These are phyloP conservation scores for Aquilaria yunnanensis DNA, from an alignment of 345 rosid species.

Conservation along the genomic window DNA sequence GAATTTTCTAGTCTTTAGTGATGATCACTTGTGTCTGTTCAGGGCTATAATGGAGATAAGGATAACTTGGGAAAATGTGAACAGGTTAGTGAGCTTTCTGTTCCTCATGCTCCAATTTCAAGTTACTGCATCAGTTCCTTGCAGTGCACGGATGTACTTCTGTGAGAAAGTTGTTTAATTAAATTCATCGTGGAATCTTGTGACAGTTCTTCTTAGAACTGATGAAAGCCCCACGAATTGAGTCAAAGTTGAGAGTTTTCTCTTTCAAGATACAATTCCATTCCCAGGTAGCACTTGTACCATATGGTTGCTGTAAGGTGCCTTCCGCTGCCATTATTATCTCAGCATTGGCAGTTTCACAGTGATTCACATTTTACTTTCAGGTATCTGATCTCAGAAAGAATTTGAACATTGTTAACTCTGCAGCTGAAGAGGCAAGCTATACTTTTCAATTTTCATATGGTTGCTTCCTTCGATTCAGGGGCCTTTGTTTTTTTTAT, in stretches of 20 bases:
- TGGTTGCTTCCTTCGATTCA: slow-evolving; percentile 10
- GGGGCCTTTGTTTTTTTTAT: slow-evolving; percentile 9
- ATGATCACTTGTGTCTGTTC: slow-evolving; percentile 8
- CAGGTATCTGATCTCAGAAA: slow-evolving; percentile 78
- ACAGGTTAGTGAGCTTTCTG: slow-evolving; percentile 39
- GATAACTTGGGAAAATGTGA: slow-evolving; percentile 81
- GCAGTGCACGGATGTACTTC: too few relatives aligned
- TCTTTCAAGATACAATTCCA: slow-evolving; percentile 66
- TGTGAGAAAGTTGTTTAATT: too few relatives aligned
- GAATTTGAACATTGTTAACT: slow-evolving; percentile 49
- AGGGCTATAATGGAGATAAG: slow-evolving; percentile 58
- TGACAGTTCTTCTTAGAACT: slow-evolving; percentile 71
- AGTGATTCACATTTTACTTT: slow-evolving; percentile 17
- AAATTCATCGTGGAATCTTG: slow-evolving; percentile 2
- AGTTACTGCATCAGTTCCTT: too few relatives aligned
- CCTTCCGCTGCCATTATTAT: slow-evolving; percentile 10
- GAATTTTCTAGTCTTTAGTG: background rate
- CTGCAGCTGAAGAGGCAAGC: slow-evolving; percentile 74
- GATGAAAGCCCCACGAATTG: slow-evolving; percentile 79
- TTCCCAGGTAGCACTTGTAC: slow-evolving; percentile 42
- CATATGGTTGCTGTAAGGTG: slow-evolving; percentile 14
- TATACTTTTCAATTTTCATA: slow-evolving; percentile 3
- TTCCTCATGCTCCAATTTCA: too few relatives aligned
- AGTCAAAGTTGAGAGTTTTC: slow-evolving; percentile 77
- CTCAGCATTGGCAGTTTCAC: slow-evolving; percentile 9